phyloP scores from a whole-genome alignment of 1,139 yeast species.

The Blastobotrys malaysiensis region DNA sequence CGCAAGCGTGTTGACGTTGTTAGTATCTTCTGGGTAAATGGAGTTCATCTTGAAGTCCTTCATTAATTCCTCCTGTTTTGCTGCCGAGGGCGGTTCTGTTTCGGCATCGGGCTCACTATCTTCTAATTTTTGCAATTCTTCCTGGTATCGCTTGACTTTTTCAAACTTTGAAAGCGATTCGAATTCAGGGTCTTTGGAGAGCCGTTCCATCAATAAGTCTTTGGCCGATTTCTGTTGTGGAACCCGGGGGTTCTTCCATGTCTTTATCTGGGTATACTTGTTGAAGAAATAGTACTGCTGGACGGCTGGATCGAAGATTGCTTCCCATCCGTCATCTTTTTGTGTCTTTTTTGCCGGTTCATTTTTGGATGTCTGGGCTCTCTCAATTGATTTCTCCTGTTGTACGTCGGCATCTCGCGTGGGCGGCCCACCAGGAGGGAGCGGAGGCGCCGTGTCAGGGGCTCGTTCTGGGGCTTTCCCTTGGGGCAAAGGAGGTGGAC shows the following conservation, averaged over 20 bases:
- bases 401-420: neutral
- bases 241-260: constrained; percentile 29
- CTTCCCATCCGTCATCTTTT: constrained; percentile 30
- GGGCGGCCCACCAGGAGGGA: neutral
- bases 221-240: constrained; percentile 2
- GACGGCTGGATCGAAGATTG: constrained; percentile 24
- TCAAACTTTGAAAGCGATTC: constrained; percentile 16
- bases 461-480: constrained; percentile 17
- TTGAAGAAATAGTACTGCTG: constrained; percentile 28
- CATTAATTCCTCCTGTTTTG: neutral
- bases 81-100: neutral
- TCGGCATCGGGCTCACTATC: neutral
- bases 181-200: constrained; percentile 19
- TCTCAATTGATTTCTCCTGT: neutral
- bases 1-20: constrained; percentile 11
- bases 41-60: constrained; percentile 1
- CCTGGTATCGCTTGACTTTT: constrained; percentile 15
- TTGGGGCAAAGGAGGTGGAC: constrained; percentile 13
- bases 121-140: constrained; percentile 6
- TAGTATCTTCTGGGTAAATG: constrained; percentile 2
- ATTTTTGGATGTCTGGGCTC: too few species aligned
- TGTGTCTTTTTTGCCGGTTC: neutral
- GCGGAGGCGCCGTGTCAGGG: constrained; percentile 11
- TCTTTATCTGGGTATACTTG: constrained; percentile 23
- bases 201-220: constrained; percentile 14